phyloP scores from a whole-genome alignment of 768 basidiomycete species.

The Termitomyces sp. region DNA sequence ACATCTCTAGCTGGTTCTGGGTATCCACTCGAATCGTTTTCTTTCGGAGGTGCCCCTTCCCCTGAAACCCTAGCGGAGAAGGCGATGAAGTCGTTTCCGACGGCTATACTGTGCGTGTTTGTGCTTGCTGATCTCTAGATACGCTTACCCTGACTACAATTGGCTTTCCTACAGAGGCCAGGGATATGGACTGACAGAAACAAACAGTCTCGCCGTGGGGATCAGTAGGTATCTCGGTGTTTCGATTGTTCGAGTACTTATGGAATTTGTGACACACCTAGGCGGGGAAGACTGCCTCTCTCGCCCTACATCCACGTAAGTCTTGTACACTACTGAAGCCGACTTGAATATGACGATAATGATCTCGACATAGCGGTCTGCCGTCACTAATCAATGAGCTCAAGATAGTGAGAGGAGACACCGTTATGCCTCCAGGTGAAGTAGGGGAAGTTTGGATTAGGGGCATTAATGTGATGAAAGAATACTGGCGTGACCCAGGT shows the following conservation, averaged over 20 bases:
- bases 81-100: slow-evolving; percentile 31
- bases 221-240: slow-evolving; percentile 19
- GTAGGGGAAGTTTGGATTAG: slow-evolving; percentile 41
- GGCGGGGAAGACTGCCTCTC: slow-evolving; percentile 49
- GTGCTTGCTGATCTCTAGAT: slow-evolving; percentile 3
- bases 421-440: slow-evolving; percentile 21
- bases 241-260: not conserved
- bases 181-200: slow-evolving; percentile 49
- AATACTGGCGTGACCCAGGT: slow-evolving; percentile 47
- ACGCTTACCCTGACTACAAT: not conserved
- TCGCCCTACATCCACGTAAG: slow-evolving; percentile 43
- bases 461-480: slow-evolving; percentile 49
- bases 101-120: slow-evolving; percentile 16
- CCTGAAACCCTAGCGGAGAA: slow-evolving; percentile 28
- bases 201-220: slow-evolving; percentile 40
- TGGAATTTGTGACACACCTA: slow-evolving; percentile 4
- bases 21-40: slow-evolving; percentile 29
- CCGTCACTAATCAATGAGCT: slow-evolving; percentile 42
- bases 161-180: slow-evolving; percentile 22
- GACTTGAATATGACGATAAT: not conserved
- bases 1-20: slow-evolving; percentile 30
- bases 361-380: slow-evolving; percentile 29
- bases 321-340: slow-evolving; percentile 1
- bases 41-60: slow-evolving; percentile 39
- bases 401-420: slow-evolving; percentile 33